Conservation (phyloP, 163 green algal species). For the Coccomyxa subellipsoidea region DNA sequence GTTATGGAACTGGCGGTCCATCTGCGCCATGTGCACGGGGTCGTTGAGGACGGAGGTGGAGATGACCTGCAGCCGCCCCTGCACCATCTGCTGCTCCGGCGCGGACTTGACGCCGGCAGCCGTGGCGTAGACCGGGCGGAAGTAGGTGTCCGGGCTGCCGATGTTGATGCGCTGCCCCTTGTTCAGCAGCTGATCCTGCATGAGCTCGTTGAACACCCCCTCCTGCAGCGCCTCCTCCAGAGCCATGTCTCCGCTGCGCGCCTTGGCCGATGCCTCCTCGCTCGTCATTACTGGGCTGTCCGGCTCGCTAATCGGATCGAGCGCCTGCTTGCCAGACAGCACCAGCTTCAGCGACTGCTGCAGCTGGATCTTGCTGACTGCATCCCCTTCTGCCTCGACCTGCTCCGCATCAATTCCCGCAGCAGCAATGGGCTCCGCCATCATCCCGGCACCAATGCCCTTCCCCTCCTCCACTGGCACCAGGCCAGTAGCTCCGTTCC, state of each 20-base stretch:
- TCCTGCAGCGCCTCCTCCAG: not conserved
- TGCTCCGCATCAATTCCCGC: too few relatives aligned
- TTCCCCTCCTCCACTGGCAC: not conserved
- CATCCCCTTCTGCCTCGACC: not conserved
- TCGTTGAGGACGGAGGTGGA: not conserved
- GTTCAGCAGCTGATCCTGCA: not conserved
- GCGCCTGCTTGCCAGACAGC: not conserved
- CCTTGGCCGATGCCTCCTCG: not conserved
- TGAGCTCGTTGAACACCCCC: not conserved
- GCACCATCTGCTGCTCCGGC: not conserved
- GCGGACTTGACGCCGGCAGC: not conserved
- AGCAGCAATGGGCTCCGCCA: too few relatives aligned
- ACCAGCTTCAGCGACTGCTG: not conserved
- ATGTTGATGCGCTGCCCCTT: conserved; percentile 7
- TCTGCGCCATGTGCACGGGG: conserved; percentile 1
- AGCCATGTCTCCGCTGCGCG: not conserved
- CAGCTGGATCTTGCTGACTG: not conserved
- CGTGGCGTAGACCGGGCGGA: conserved; percentile 1
- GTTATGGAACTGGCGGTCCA: not conserved
- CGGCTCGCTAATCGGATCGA: not conserved
- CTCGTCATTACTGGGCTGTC: not conserved
- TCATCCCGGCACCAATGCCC: not conserved
- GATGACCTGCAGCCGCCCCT: not conserved
- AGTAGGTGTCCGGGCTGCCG: not conserved
- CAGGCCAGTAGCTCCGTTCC: not conserved